These are phyloP conservation scores for Elsinoe perseae DNA, from an alignment of 2,329 filamentous ascomycete species.

Conservation along the genomic window DNA sequence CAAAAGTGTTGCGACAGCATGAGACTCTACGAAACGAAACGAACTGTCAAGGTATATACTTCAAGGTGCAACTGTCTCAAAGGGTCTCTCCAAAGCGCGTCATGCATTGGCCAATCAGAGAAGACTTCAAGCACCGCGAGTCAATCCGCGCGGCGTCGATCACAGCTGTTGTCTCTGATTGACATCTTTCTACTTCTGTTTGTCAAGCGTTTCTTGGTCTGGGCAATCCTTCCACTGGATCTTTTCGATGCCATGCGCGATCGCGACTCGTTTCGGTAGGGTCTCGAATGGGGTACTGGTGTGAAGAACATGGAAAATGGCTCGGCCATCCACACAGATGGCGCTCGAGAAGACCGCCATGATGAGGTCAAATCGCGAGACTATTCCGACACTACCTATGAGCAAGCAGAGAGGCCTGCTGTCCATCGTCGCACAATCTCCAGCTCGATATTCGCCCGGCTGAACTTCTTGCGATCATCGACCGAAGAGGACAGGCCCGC, in stretches of 20 bases:
- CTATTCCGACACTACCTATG: neutral
- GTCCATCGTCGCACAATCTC: conserved; percentile 50
- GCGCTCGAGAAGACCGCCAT: conserved; percentile 14
- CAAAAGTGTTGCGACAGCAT: neutral
- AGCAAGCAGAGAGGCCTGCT: conserved; percentile 1
- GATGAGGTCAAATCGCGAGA: conserved; percentile 13
- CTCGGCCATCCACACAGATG: conserved; percentile 15
- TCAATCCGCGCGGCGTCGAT: neutral
- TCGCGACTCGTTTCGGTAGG: neutral
- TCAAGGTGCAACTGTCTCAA: conserved; percentile 1
- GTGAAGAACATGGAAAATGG: conserved; percentile 21
- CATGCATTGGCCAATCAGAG: conserved; percentile 10
- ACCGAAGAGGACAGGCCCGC: conserved; percentile 26
- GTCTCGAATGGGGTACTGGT: conserved; percentile 16
- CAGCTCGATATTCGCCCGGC: conserved; percentile 58
- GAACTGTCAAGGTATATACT: neutral
- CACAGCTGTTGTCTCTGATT: conserved; percentile 10
- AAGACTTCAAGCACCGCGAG: neutral
- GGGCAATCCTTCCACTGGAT: neutral
- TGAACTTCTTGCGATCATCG: conserved; percentile 58
- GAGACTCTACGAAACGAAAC: neutral
- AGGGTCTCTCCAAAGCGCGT: conserved; percentile 4
- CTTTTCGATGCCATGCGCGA: neutral
- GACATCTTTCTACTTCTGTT: neutral
- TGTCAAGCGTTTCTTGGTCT: neutral